phyloP scores from a whole-genome alignment of 2,329 filamentous ascomycete genomes.

The Trichoderma aggressivum region DNA sequence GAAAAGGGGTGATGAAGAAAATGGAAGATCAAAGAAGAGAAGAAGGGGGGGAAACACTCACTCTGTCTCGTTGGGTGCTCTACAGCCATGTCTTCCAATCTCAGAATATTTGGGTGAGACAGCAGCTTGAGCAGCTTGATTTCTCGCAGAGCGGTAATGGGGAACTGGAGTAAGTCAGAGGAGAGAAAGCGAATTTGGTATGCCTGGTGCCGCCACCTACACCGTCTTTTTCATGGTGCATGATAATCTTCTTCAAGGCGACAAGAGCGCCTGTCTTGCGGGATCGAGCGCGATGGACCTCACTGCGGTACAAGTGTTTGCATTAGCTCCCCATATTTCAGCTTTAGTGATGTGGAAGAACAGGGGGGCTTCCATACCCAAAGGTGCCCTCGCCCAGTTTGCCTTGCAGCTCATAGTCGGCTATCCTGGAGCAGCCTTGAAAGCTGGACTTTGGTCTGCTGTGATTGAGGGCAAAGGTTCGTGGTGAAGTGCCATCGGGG shows the following conservation, averaged over 20 bases:
- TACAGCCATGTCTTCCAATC: slow-evolving; percentile 92
- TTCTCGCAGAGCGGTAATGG: slow-evolving; percentile 95
- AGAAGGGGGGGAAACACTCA: slow-evolving; percentile 31
- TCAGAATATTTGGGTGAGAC: slow-evolving; percentile 84
- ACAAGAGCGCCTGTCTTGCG: slow-evolving; percentile 71
- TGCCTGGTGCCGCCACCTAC: slow-evolving; percentile 43
- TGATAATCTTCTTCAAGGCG: slow-evolving; percentile 96
- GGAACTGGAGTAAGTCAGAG: slow-evolving; percentile 58
- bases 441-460: slow-evolving; percentile 61
- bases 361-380: slow-evolving; percentile 55
- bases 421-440: slow-evolving; percentile 78
- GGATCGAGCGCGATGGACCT: slow-evolving; percentile 86
- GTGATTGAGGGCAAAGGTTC: slow-evolving; percentile 55
- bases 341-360: not conserved
- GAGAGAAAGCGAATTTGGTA: slow-evolving; percentile 18
- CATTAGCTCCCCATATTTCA: slow-evolving; percentile 14
- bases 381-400: slow-evolving; percentile 96
- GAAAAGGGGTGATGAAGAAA: not conserved
- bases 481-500: slow-evolving; percentile 47
- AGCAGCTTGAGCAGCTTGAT: slow-evolving; percentile 96
- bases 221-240: slow-evolving; percentile 99
- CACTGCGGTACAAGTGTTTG: slow-evolving; percentile 43
- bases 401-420: slow-evolving; percentile 72
- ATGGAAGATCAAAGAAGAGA: not conserved
- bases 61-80: slow-evolving; percentile 66